Conservation (phyloP, 2,329 filamentous ascomycete species). For the Dryadomyces sulphureus region DNA sequence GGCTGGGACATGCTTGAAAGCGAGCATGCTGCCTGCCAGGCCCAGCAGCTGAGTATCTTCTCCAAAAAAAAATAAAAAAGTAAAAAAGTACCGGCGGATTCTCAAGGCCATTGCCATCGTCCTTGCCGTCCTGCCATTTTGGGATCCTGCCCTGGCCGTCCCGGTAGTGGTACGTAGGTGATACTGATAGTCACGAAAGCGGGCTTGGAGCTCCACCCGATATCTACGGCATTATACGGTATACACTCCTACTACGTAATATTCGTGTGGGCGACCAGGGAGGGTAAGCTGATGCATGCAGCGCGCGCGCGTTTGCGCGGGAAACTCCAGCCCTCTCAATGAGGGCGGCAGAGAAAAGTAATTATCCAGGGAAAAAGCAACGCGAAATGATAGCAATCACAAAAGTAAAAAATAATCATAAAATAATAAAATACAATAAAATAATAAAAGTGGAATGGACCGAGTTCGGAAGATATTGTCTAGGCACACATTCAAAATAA, state of each 20-base stretch:
- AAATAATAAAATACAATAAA: not conserved
- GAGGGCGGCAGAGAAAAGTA: not conserved
- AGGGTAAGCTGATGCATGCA: conserved; percentile 3
- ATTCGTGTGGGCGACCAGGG: not conserved
- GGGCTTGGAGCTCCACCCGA: not conserved
- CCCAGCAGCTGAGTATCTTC: too few species aligned
- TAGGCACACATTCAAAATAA: not conserved
- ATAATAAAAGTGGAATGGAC: not conserved
- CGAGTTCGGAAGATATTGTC: not conserved
- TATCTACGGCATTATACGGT: too few species aligned
- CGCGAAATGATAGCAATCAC: not conserved
- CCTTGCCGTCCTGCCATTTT: too few species aligned
- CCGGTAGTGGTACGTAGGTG: too few species aligned
- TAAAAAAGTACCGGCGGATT: too few species aligned
- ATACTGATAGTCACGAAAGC: not conserved
- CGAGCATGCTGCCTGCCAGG: not conserved
- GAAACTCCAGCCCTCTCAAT: not conserved
- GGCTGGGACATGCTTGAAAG: not conserved
- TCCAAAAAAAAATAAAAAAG: too few species aligned
- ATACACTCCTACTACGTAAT: not conserved
- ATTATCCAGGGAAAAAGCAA: not conserved
- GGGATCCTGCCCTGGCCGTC: too few species aligned
- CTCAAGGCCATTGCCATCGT: too few species aligned
- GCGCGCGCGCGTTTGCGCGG: conserved; percentile 1
- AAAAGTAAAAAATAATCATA: not conserved